Base-by-base conservation (phyloP, 352 stramenopile genomes). In the Globisporangium rhizosaccharum region DNA sequence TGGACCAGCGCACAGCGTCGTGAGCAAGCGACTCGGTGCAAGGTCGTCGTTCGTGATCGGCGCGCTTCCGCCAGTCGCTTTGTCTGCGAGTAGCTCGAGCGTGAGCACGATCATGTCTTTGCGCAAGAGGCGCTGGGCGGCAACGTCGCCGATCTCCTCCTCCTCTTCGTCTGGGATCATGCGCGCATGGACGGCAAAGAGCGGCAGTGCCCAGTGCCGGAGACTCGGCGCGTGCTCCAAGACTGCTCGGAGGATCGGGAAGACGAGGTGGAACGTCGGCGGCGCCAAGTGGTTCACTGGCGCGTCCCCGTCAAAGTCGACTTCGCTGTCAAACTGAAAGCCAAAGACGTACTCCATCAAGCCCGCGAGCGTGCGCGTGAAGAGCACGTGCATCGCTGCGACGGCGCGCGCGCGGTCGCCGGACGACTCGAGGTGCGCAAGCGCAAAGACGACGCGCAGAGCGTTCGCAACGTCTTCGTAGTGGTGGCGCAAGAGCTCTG, bases 81-180 rank as follows among this genome's bases (percentile, higher is more conserved):
- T 73, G 36, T 89, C 75, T 0, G 70, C 70, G 14, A 96, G 67
- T 56, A 93, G 51, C 54, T 81, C 55, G 11, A 96, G 67, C 53
- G 70, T 71, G 17, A 93, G 64, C 26, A 89, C 76, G 45, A 96
- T 51, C 81, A 96, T 93, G 20, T 87, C 73, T 51, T 74, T 67
- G 11, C 85, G 86, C 7, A 96, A 67, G 49, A 92, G 53, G 2
- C 82, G 76, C 65, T 96, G 86, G 0, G 86, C 64, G 1, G 72
- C 76, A 4, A 90, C 76, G 56, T 96, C 86, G 9, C 85, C 86
- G n/a, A 94, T 75, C 64, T 96, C 86, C 60, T 94, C 84, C 36
- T 96, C 86, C 20, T 96, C 86, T 42, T 96, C 86, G 28, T 92
- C 80, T 11, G 81, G 79, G 51, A 96, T 96, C 79, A 93, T 94